phyloP scores from a whole-genome alignment of 2,329 filamentous ascomycete genomes.

The Pseudogymnoascus sp. region DNA sequence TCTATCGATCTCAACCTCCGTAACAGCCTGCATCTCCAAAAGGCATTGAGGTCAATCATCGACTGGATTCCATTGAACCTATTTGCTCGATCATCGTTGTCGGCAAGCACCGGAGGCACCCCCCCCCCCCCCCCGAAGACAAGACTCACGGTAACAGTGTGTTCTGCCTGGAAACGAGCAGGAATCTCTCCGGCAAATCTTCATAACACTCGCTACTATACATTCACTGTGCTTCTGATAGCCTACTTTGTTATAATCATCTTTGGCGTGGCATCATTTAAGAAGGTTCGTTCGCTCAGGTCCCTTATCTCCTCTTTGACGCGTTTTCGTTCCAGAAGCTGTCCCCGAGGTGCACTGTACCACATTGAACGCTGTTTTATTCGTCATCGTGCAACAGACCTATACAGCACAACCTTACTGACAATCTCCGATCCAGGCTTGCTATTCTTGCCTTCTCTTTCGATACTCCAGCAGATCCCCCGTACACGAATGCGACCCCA shows the following conservation, averaged over 20 bases:
- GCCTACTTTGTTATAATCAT: constrained; percentile 3
- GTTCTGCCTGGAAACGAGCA: constrained; percentile 15
- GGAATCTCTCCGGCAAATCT: constrained; percentile 16
- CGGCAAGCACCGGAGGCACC: neutral
- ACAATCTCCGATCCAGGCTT: constrained; percentile 6
- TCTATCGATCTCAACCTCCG: neutral
- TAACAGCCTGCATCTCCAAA: neutral
- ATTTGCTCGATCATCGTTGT: neutral
- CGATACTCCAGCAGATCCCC: neutral
- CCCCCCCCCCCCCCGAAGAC: neutral
- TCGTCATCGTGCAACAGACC: constrained; percentile 3
- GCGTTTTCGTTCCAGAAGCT: constrained; percentile 8
- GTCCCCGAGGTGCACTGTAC: neutral
- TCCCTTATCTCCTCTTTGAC: constrained; percentile 5
- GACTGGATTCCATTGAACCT: constrained; percentile 6
- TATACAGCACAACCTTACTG: neutral
- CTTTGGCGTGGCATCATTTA: constrained; percentile 6
- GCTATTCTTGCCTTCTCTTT: constrained; percentile 6
- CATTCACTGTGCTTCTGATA: constrained; percentile 7
- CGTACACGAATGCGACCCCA: constrained; percentile 2
- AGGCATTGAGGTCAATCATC: neutral
- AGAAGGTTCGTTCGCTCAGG: neutral
- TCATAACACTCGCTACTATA: constrained; percentile 23
- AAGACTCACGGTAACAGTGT: constrained; percentile 24
- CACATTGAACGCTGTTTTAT: constrained; percentile 7